A percentile compares a stretch with the other conserved stretches of the same genome.
Conservation (phyloP, 2,329 filamentous ascomycete genomes). For the Venturia oleaginea region DNA sequence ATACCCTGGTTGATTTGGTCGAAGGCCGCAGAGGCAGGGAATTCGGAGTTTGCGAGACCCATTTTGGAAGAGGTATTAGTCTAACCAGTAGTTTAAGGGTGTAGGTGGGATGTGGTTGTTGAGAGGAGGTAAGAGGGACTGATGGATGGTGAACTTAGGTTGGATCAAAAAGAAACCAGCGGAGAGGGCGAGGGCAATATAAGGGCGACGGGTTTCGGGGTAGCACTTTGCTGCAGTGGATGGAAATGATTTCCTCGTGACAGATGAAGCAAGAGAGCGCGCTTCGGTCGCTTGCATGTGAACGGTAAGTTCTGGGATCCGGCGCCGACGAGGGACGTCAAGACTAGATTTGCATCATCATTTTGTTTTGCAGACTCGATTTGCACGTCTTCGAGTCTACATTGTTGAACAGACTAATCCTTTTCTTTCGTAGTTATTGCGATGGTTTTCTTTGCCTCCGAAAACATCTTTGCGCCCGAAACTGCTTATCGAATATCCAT, state of each 20-base stretch:
- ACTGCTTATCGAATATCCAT: neutral
- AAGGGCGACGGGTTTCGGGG: neutral
- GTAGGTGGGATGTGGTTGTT: neutral
- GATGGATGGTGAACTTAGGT: neutral
- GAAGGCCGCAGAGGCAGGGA: conserved; percentile 86
- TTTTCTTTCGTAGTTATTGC: neutral
- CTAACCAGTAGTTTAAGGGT: neutral
- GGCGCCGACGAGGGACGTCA: neutral
- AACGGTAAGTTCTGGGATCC: neutral
- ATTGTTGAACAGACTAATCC: neutral
- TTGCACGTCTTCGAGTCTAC: neutral
- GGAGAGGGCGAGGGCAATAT: neutral
- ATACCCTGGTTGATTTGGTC: conserved; percentile 75
- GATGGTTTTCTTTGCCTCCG: neutral
- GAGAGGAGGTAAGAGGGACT: neutral
- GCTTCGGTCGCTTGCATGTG: conserved; percentile 1
- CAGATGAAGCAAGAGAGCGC: neutral
- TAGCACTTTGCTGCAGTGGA: conserved; percentile 2
- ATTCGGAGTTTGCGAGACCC: conserved; percentile 38
- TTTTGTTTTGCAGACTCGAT: neutral
- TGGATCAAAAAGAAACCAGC: neutral
- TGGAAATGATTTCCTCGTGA: conserved; percentile 1
- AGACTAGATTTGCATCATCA: neutral
- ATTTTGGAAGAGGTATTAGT: conserved; percentile 6
- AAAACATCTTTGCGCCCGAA: neutral